These are phyloP conservation scores for Cinchona pubescens DNA, from an alignment of 257 asterid genomes.

Conservation along the genomic window DNA sequence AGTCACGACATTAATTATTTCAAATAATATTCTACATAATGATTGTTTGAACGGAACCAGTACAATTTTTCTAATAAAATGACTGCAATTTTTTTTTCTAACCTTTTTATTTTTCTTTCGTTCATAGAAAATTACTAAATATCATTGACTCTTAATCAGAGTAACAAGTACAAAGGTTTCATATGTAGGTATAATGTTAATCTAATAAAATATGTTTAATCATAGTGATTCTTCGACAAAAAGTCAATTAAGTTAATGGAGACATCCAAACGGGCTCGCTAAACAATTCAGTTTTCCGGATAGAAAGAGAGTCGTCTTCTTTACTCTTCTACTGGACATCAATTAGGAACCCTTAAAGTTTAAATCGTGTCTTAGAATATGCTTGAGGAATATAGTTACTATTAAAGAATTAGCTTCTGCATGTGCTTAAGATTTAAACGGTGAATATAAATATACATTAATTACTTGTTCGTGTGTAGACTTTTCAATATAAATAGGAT, in stretches of 20 bases:
- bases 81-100: conserved; percentile 4
- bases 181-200: neutral
- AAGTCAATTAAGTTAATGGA: neutral
- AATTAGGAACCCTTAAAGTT: conserved; percentile 8
- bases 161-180: neutral
- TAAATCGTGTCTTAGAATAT: conserved; percentile 3
- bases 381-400: neutral
- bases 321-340: conserved; percentile 4
- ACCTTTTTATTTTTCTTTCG: neutral
- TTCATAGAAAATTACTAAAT: neutral
- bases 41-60: too few relatives aligned
- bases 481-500: neutral
- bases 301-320: conserved; percentile 27
- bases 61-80: too few relatives aligned
- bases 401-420: neutral
- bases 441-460: neutral
- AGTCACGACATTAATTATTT: too few relatives aligned
- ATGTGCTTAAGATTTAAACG: conserved; percentile 10
- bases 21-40: too few relatives aligned
- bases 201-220: neutral
- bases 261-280: conserved; percentile 9
- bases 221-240: conserved; percentile 6
- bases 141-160: neutral
- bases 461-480: neutral
- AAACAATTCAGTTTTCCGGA: conserved; percentile 14